Evolutionary conservation across 345 rosid genomes (phyloP), one percentile per base, ranked within the genome.

Genomic region (Arabidopsis arenosa): DNA sequence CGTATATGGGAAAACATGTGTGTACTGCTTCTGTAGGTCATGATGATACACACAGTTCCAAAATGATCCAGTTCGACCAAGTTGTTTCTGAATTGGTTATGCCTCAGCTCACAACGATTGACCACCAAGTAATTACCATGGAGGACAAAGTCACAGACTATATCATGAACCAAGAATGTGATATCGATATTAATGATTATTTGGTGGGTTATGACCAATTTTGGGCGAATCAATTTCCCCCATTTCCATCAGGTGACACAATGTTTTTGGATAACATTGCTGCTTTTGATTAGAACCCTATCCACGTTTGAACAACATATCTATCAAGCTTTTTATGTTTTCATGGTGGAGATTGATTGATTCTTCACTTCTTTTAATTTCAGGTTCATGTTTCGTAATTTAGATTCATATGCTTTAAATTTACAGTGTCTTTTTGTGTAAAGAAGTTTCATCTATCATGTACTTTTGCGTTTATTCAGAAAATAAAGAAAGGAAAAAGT

Each of bases 1-100:
- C 81, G 2, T 85, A 81, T 70, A 28, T 57, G 11, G 78, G 81
- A 28, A 59, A 52, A 36, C 86, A 85, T 79, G 3, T 78, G 77
- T 30, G 67, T 52, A 30, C 30, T 2, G 60, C 54, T 5, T 23
- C 39, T 11, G 61, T 40, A 37, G 43, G 30, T 52, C 9, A 37
- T 17, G 75, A 72, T 4, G 61, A 62, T 32, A 7, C 15, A 33
- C 18, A 73, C 26, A 23, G 39, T 64, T 43, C 71, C 56, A 32
- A 10, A 12, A 72, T 61, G 40, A 61, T 72, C 2, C 67, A 35
- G 14, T 28, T 9, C 28, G 49, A 71, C 49, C 67, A 71, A 36
- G 4, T 4, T 15, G 51, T 37, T 15, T 32, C 60, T 28, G 51
- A 37, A 1, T 28, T n/a, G 32, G 32, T 49, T 26, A 36, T 49